phyloP scores from a whole-genome alignment of 2,329 filamentous ascomycete species.

The Gliomastix tumulicola region DNA sequence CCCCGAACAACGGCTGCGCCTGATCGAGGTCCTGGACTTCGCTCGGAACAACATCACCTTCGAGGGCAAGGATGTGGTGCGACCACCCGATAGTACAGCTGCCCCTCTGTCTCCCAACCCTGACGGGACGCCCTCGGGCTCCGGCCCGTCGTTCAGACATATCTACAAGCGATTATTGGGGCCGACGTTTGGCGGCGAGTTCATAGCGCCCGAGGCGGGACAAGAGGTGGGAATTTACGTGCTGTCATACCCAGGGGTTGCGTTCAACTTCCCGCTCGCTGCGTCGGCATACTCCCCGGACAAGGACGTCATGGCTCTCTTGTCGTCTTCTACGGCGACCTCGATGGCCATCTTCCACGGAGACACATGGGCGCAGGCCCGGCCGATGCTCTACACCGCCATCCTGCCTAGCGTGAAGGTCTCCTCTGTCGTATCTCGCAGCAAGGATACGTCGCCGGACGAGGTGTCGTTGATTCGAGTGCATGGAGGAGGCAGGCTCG shows the following conservation, averaged over 20 bases:
- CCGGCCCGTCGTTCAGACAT: slow-evolving; percentile 74
- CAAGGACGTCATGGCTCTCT: slow-evolving; percentile 77
- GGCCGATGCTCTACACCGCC: slow-evolving; percentile 70
- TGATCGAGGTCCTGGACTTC: slow-evolving; percentile 91
- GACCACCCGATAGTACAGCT: slow-evolving; percentile 38
- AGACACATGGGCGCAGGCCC: slow-evolving; percentile 81
- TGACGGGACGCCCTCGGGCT: slow-evolving; percentile 35
- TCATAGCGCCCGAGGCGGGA: slow-evolving; percentile 56
- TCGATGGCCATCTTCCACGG: slow-evolving; percentile 91
- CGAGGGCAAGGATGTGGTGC: slow-evolving; percentile 71
- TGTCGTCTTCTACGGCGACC: slow-evolving; percentile 69
- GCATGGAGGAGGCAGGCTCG: slow-evolving; percentile 70
- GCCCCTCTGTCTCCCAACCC: slow-evolving; percentile 22
- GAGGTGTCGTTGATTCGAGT: slow-evolving; percentile 79
- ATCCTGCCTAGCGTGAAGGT: slow-evolving; percentile 67
- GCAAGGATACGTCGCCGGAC: slow-evolving; percentile 75
- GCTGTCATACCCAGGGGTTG: slow-evolving; percentile 88
- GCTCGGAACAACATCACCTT: slow-evolving; percentile 78
- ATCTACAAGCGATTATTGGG: slow-evolving; percentile 93
- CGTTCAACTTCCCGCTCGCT: slow-evolving; percentile 81
- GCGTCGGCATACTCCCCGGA: slow-evolving; percentile 65
- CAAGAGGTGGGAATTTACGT: slow-evolving; percentile 69
- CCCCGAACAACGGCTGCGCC: slow-evolving; percentile 79
- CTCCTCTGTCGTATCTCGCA: slow-evolving; percentile 60
- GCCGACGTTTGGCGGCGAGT: slow-evolving; percentile 91